Evolutionary conservation across 129 eudicot genomes (phyloP).

Genomic region (Ambrosia artemisiifolia): DNA sequence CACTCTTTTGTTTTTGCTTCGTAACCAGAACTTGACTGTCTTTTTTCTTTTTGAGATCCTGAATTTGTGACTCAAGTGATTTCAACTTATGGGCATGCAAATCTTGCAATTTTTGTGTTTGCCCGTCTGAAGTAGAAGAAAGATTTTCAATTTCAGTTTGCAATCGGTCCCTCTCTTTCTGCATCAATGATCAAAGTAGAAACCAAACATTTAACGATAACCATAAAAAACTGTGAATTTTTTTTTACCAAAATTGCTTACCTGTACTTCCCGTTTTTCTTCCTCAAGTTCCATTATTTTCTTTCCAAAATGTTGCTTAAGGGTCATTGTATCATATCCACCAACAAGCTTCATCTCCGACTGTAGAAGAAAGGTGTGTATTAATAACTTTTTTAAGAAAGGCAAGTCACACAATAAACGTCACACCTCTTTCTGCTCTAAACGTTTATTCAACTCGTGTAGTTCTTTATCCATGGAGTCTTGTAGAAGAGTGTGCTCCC

Average conservation of each 20-base stretch:
- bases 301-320: conserved; percentile 98
- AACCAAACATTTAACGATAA: not conserved
- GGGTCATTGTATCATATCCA: conserved; percentile 77
- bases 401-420: not conserved
- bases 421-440: conserved; percentile 88
- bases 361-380: conserved; percentile 42
- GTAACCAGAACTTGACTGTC: conserved; percentile 91
- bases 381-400: not conserved
- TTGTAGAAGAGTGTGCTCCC: conserved; percentile 96
- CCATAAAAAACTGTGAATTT: not conserved
- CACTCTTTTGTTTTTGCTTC: conserved; percentile 97
- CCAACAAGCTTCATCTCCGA: conserved; percentile 96
- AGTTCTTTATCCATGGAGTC: conserved; percentile 92
- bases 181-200: conserved; percentile 25
- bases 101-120: conserved; percentile 85
- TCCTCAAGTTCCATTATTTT: conserved; percentile 93
- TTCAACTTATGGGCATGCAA: conserved; percentile 85
- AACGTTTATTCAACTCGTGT: conserved; percentile 71
- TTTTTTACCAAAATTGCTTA: conserved; percentile 9
- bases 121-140: conserved; percentile 80
- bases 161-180: conserved; percentile 88
- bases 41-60: conserved; percentile 95
- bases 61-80: conserved; percentile 92
- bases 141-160: conserved; percentile 89
- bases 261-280: conserved; percentile 96